phyloP scores from a whole-genome alignment of 1,139 yeast genomes.

The Blastobotrys buckinghamii region DNA sequence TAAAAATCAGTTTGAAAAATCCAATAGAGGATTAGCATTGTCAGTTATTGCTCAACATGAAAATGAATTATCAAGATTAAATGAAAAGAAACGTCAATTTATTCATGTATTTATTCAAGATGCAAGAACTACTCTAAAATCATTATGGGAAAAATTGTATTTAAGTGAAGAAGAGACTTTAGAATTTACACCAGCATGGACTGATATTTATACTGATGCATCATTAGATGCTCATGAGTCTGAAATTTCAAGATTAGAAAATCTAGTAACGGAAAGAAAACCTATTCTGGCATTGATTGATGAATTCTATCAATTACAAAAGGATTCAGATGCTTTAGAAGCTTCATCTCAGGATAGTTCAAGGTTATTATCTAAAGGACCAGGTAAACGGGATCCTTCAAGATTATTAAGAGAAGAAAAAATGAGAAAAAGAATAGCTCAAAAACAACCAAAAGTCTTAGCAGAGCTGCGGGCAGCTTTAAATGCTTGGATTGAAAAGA shows the following conservation, averaged over 20 bases:
- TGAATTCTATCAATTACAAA: slow-evolving; percentile 48
- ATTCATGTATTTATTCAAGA: slow-evolving; percentile 64
- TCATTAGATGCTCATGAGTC: slow-evolving; percentile 54
- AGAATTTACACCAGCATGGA: slow-evolving; percentile 35
- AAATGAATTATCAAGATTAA: slow-evolving; percentile 52
- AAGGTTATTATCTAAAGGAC: slow-evolving; percentile 62
- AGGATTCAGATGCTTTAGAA: slow-evolving; percentile 57
- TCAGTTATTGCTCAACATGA: slow-evolving; percentile 38
- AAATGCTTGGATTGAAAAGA: slow-evolving; percentile 39
- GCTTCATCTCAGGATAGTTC: slow-evolving; percentile 77
- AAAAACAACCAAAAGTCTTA: slow-evolving; percentile 60
- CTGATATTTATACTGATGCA: slow-evolving; percentile 46
- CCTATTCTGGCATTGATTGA: slow-evolving; percentile 52
- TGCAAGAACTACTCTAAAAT: slow-evolving; percentile 51
- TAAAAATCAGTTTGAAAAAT: slow-evolving; percentile 24
- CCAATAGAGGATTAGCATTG: slow-evolving; percentile 30
- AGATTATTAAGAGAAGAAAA: slow-evolving; percentile 76
- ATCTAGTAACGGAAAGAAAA: slow-evolving; percentile 45
- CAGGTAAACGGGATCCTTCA: slow-evolving; percentile 45
- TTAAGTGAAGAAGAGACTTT: slow-evolving; percentile 44
- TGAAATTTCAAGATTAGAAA: slow-evolving; percentile 49
- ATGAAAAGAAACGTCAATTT: slow-evolving; percentile 53
- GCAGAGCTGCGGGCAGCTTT: slow-evolving; percentile 46
- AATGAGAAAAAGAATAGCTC: slow-evolving; percentile 58
- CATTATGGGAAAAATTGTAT: slow-evolving; percentile 57